A percentile compares a stretch with the other conserved stretches of the same genome.
phyloP scores from a whole-genome alignment of 2,329 filamentous ascomycete genomes.

The Cytospora paraplurivora region DNA sequence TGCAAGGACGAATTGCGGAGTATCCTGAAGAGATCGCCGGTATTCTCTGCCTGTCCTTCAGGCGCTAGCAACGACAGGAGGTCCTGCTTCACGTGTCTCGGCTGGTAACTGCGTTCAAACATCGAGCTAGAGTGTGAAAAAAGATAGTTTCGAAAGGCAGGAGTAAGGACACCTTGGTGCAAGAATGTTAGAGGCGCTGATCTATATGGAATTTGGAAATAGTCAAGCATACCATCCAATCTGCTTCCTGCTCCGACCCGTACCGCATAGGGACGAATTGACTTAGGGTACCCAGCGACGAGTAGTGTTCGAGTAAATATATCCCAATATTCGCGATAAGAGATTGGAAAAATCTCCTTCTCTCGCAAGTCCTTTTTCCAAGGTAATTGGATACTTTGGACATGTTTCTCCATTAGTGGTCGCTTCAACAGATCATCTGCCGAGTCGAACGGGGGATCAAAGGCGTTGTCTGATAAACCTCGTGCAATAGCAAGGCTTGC shows the following conservation, averaged over 20 bases:
- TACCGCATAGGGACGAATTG: not conserved
- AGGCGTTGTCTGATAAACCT: conserved; percentile 1
- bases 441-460: not conserved
- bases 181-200: not conserved
- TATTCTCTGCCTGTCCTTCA: not conserved
- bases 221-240: not conserved
- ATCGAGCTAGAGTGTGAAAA: not conserved
- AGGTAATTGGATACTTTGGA: not conserved
- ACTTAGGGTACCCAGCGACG: not conserved
- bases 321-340: not conserved
- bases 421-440: not conserved
- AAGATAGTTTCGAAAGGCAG: conserved; percentile 10
- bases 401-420: not conserved
- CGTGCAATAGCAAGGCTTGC: conserved; percentile 3
- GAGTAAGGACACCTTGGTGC: not conserved
- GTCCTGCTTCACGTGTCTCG: conserved; percentile 1
- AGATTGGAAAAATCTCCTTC: not conserved
- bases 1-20: conserved; percentile 4
- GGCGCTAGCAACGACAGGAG: conserved; percentile 5
- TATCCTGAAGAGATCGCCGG: not conserved
- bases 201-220: no score
- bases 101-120: conserved; percentile 7
- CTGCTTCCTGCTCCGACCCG: conserved; percentile 3
- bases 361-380: conserved; percentile 2
- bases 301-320: not conserved